Evolutionary conservation across 2,329 filamentous ascomycete genomes (phyloP).

Genomic region (Fusarium sambucinum): DNA sequence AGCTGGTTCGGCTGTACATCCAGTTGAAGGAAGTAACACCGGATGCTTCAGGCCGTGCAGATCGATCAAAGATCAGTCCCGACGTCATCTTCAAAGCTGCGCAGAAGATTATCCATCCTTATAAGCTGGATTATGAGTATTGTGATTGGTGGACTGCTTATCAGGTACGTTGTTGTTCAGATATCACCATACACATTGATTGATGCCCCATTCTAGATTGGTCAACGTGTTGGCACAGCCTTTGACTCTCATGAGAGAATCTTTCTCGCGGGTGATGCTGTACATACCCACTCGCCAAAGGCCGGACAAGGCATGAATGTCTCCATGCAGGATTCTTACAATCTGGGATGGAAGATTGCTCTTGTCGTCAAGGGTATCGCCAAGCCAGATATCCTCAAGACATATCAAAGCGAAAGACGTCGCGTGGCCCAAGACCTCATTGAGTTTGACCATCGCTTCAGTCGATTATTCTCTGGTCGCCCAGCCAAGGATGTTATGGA

Average conservation of each 20-base stretch:
- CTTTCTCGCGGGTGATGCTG: conserved; percentile 77
- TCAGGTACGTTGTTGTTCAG: not conserved
- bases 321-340: conserved; percentile 71
- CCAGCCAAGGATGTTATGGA: conserved; percentile 7
- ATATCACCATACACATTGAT: rapidly evolving
- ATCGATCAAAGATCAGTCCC: conserved; percentile 1
- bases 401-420: conserved; percentile 72
- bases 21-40: conserved; percentile 63
- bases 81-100: not conserved
- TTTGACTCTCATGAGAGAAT: conserved; percentile 55
- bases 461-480: not conserved
- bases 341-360: conserved; percentile 67
- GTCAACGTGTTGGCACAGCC: not conserved
- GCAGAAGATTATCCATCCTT: not conserved
- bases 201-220: not conserved
- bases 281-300: conserved; percentile 79
- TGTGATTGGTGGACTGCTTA: conserved; percentile 6
- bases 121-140: conserved; percentile 1
- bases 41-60: not conserved
- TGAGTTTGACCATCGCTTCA: conserved; percentile 60
- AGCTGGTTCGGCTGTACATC: conserved; percentile 75
- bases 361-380: conserved; percentile 67
- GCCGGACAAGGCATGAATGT: conserved; percentile 77
- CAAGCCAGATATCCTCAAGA: conserved; percentile 62
- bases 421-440: conserved; percentile 71